A percentile compares a stretch with the other conserved stretches of the same genome.
These are phyloP conservation scores for Tephrocybe sp. DNA, from an alignment of 768 basidiomycete species.

Conservation along the genomic window DNA sequence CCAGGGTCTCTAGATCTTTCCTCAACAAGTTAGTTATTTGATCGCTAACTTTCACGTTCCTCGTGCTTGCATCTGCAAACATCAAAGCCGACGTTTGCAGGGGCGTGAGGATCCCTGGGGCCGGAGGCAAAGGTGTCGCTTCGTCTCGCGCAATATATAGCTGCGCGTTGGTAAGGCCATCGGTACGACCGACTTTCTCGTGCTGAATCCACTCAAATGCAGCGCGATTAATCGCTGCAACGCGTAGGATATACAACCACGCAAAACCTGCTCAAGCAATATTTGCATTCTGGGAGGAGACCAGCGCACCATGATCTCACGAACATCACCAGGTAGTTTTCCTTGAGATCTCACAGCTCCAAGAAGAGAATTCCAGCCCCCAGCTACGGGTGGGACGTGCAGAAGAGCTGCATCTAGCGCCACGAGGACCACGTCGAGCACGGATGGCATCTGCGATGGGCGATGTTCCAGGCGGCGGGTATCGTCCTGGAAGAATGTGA, in stretches of 20 bases:
- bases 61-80: conserved; percentile 62
- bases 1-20: conserved; percentile 28
- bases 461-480: conserved; percentile 40
- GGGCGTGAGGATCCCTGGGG: conserved; percentile 37
- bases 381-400: conserved; percentile 45
- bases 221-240: conserved; percentile 48
- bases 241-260: conserved; percentile 39
- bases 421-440: conserved; percentile 43
- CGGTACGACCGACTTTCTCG: conserved; percentile 44
- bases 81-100: conserved; percentile 50
- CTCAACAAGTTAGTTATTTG: conserved; percentile 38
- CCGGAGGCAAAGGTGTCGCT: conserved; percentile 36
- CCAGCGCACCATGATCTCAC: conserved; percentile 46
- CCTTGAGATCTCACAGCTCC: conserved; percentile 49
- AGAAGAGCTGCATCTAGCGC: conserved; percentile 47
- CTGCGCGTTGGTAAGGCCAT: conserved; percentile 52
- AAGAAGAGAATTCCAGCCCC: conserved; percentile 48
- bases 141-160: conserved; percentile 53
- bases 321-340: conserved; percentile 41
- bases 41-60: conserved; percentile 39
- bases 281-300: neutral
- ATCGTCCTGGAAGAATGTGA: conserved; percentile 41
- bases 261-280: neutral
- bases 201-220: conserved; percentile 59
- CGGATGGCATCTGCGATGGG: conserved; percentile 47